These are phyloP conservation scores for Phytophthora ohioensis DNA, from an alignment of 352 stramenopile species.

Conservation along the genomic window DNA sequence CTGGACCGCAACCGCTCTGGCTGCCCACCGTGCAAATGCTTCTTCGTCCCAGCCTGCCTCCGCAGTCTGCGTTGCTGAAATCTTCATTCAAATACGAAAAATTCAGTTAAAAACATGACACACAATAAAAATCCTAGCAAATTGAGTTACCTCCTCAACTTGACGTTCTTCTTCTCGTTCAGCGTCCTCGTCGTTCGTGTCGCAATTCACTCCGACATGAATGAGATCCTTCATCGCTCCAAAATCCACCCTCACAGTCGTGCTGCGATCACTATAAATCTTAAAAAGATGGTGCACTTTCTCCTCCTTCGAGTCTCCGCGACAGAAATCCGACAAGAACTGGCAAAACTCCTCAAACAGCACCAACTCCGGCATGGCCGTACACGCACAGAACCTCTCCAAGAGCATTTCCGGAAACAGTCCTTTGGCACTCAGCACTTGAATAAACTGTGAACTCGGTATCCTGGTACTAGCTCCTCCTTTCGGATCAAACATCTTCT, in stretches of 20 bases:
- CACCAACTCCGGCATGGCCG: conserved; percentile 57
- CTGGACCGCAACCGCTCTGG: conserved; percentile 45
- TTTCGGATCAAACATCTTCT: conserved; percentile 80
- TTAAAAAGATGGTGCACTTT: conserved; percentile 65
- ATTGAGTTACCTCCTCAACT: conserved; percentile 47
- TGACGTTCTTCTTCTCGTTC: conserved; percentile 49
- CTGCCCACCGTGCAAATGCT: conserved; percentile 64
- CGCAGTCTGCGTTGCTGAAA: conserved; percentile 49
- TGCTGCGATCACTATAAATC: conserved; percentile 57
- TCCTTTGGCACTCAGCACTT: conserved; percentile 52
- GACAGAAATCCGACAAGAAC: conserved; percentile 80
- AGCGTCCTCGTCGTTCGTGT: conserved; percentile 31
- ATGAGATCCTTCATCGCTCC: conserved; percentile 58
- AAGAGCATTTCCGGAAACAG: conserved; percentile 59
- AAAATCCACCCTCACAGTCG: conserved; percentile 44
- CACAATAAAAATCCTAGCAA: not conserved
- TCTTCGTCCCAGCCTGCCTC: conserved; percentile 52
- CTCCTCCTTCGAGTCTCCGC: conserved; percentile 47
- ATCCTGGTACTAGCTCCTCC: conserved; percentile 74
- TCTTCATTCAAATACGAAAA: conserved; percentile 27
- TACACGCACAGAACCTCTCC: conserved; percentile 53
- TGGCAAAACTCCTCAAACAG: conserved; percentile 88
- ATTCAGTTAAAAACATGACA: too few species aligned
- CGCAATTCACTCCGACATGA: conserved; percentile 38
- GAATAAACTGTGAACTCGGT: conserved; percentile 64